phyloP scores from a whole-genome alignment of 1,284 basidiomycete species.

The Heliocybe sulcata region DNA sequence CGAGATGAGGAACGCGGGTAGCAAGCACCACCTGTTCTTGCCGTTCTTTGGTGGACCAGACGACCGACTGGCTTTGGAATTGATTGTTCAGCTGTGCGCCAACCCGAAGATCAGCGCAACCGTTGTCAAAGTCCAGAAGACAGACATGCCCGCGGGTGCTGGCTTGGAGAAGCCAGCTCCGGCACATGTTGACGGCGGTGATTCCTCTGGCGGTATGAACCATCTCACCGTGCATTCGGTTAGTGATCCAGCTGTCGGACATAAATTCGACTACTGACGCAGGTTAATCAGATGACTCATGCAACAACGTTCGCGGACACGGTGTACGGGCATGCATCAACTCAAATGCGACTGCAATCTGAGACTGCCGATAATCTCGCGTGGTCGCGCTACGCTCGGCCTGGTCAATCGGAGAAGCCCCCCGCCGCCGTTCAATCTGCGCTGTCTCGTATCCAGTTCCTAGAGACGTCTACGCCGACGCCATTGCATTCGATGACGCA shows the following conservation, averaged over 20 bases:
- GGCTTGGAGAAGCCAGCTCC: conserved; percentile 15
- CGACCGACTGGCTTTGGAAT: conserved; percentile 52
- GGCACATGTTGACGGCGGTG: conserved; percentile 20
- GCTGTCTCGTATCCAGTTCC: conserved; percentile 47
- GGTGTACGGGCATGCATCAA: conserved; percentile 32
- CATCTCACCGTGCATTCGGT: conserved; percentile 39
- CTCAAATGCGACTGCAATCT: conserved; percentile 33
- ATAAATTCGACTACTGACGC: neutral
- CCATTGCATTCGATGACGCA: conserved; percentile 47
- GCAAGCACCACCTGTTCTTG: conserved; percentile 45
- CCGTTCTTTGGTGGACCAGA: conserved; percentile 72
- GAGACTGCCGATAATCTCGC: conserved; percentile 36
- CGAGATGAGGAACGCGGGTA: conserved; percentile 19
- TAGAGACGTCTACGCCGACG: conserved; percentile 38
- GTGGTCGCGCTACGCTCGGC: conserved; percentile 33
- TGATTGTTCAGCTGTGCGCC: conserved; percentile 53
- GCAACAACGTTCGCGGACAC: conserved; percentile 32
- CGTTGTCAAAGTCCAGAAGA: conserved; percentile 55
- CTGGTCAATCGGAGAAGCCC: conserved; percentile 12
- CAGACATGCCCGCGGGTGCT: conserved; percentile 6
- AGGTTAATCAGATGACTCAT: conserved; percentile 9
- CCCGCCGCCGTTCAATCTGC: conserved; percentile 23
- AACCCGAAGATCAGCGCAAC: conserved; percentile 43
- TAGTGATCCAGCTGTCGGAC: conserved; percentile 7
- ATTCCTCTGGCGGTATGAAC: conserved; percentile 20